Percentiles rank a stretch among this genome's conserved stretches.
Evolutionary conservation across 768 basidiomycete species (phyloP).

Genomic region (Tephrocybe sp.): DNA sequence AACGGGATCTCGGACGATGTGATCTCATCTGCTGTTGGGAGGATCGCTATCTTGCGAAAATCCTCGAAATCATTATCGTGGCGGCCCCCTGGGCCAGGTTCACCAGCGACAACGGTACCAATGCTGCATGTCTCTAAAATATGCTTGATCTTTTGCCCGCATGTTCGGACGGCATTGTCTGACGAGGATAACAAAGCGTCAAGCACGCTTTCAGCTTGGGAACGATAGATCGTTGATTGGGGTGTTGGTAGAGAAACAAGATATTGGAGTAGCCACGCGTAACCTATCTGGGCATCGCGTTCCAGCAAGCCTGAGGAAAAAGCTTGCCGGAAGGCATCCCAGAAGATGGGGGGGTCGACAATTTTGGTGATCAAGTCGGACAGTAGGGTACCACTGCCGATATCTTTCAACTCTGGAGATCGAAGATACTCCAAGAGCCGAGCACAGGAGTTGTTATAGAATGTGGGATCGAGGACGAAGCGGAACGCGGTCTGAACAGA

Average conservation of each 20-base stretch:
- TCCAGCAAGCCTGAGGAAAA: conserved; percentile 28
- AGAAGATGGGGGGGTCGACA: conserved; percentile 47
- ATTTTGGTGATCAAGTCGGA: conserved; percentile 33
- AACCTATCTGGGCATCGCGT: conserved; percentile 25
- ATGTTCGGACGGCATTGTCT: conserved; percentile 21
- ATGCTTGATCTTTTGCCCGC: conserved; percentile 20
- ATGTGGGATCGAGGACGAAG: conserved; percentile 29
- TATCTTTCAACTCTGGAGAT: conserved; percentile 26
- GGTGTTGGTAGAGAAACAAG: conserved; percentile 28
- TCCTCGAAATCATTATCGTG: conserved; percentile 70
- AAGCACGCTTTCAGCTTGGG: conserved; percentile 28
- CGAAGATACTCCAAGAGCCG: conserved; percentile 36
- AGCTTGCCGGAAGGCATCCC: conserved; percentile 32
- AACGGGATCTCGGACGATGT: conserved; percentile 44
- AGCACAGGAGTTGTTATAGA: conserved; percentile 37
- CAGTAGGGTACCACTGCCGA: conserved; percentile 38
- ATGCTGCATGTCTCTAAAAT: conserved; percentile 28
- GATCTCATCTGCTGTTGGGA: conserved; percentile 64
- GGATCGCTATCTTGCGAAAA: conserved; percentile 60
- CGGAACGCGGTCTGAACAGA: conserved; percentile 39
- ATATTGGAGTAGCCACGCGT: conserved; percentile 37
- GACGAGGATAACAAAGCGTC: conserved; percentile 25
- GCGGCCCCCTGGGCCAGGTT: conserved; percentile 54
- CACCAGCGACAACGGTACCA: conserved; percentile 19
- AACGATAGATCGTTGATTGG: conserved; percentile 28